Evolutionary conservation across 345 rosid species (phyloP), one percentile per base, ranked within the genome.

Genomic region (Populus euphratica): DNA sequence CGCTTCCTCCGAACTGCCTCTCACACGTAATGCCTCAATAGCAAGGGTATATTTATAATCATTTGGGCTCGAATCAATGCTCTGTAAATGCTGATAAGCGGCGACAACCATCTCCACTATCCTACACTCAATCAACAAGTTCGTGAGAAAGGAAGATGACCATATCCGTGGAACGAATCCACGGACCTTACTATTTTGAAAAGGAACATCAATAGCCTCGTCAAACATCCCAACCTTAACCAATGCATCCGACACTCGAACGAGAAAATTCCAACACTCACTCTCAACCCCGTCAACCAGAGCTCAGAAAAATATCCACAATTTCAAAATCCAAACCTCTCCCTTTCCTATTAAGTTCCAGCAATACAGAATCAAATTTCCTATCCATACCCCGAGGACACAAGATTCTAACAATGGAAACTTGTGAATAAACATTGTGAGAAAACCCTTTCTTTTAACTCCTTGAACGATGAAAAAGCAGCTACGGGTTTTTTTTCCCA

Each of bases 111-210:
- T 63, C 75, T 84, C 89, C n/a, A 73, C 80, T 82, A 81, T 80
- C 18, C 88, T 87, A 68, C 65, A 64, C 16, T 81, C 80, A 62
- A 90, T 74, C 86, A 90, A 68, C 64, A 85, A 84, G 70, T 88
- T 88, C 89, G 91, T 74, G 62, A 93, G 86, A 83, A 82, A 93
- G 83, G 93, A 90, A 77, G 87, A 90, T 0, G 98, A 49, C 10
- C 73, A 76, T 23, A 90, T 85, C 59, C 71, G 70, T 0, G 88
- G 80, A 27, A 76, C 75, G 70, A 85, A 88, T 39, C 89, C 89
- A 35, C 63, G 47, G 6, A 82, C 66, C 20, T 73, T 75, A 35
- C 67, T 74, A 39, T 39, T 39, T 75, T 83, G 87, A 64, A 87
- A 87, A 44, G 89, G 68, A 73, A 85, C 69, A 82, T 87, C 87